Conservation (phyloP, 2,329 filamentous ascomycete genomes). For the Beauveria scarabaeidicola region DNA sequence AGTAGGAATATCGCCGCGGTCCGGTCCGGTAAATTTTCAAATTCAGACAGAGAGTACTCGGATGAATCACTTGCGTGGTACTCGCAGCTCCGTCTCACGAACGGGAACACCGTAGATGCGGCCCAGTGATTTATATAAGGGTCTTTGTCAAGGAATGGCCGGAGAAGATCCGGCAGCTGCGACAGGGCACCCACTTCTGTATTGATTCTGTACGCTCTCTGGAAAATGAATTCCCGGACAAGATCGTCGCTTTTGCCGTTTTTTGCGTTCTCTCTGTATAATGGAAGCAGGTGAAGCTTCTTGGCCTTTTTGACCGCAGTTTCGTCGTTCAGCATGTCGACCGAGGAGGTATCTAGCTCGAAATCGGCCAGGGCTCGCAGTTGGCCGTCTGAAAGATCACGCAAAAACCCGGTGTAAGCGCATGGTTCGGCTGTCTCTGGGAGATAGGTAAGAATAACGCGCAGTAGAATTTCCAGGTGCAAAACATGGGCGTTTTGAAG, state of each 20-base stretch:
- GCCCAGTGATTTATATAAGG: constrained; percentile 58
- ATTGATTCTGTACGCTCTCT: constrained; percentile 61
- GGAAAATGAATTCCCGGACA: constrained; percentile 56
- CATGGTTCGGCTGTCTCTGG: constrained; percentile 60
- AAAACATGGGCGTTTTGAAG: constrained; percentile 49
- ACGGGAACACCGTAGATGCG: constrained; percentile 58
- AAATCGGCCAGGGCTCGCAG: constrained; percentile 29
- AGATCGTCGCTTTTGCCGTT: constrained; percentile 42
- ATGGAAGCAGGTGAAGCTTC: constrained; percentile 54
- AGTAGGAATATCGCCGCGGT: constrained; percentile 55
- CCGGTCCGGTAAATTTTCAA: constrained; percentile 51
- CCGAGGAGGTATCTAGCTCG: constrained; percentile 45
- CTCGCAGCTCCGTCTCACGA: constrained; percentile 60
- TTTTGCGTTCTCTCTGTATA: constrained; percentile 42
- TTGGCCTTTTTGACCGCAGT: constrained; percentile 55
- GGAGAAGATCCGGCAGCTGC: constrained; percentile 58
- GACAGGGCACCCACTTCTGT: constrained; percentile 61
- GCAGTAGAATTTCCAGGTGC: constrained; percentile 55
- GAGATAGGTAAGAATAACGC: constrained; percentile 67
- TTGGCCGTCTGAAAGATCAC: constrained; percentile 44
- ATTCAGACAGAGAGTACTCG: constrained; percentile 49
- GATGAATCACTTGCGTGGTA: constrained; percentile 51
- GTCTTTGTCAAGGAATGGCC: constrained; percentile 57
- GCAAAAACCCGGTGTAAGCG: constrained; percentile 54
- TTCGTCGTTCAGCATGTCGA: constrained; percentile 52